Conservation (phyloP, 306 rosid species). For the Quercus variabilis region DNA sequence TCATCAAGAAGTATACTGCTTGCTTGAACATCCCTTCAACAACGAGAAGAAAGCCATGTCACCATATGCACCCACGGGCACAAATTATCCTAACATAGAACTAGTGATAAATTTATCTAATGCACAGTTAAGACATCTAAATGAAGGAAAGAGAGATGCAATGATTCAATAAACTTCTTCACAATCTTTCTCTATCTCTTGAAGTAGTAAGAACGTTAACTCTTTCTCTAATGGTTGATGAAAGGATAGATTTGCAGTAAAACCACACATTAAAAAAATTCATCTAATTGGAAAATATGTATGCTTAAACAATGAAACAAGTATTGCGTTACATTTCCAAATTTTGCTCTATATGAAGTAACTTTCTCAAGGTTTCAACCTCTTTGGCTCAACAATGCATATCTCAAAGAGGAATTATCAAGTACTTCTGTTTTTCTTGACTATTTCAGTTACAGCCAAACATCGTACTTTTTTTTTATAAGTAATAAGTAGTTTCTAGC, state of each 20-base stretch:
- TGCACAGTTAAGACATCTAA: background rate
- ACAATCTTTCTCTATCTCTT: too few relatives aligned
- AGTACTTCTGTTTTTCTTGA: background rate
- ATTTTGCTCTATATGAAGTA: background rate
- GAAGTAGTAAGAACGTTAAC: too few relatives aligned
- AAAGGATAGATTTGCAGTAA: too few relatives aligned
- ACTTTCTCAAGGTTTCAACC: background rate
- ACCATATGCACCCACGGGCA: slow-evolving; percentile 11
- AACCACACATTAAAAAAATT: too few relatives aligned
- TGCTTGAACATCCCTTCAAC: slow-evolving; percentile 87
- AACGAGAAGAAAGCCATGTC: slow-evolving; percentile 28
- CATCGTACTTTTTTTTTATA: background rate
- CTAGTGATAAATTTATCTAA: background rate
- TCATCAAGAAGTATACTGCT: slow-evolving; percentile 94
- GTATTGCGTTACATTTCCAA: too few relatives aligned
- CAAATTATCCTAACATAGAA: background rate
- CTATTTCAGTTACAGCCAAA: background rate
- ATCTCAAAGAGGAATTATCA: background rate
- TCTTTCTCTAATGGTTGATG: too few relatives aligned
- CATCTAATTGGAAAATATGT: too few relatives aligned
- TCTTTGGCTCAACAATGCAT: background rate
- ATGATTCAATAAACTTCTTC: too few relatives aligned
- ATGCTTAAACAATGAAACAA: too few relatives aligned
- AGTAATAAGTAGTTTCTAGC: background rate
- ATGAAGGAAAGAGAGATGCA: background rate